Evolutionary conservation across 371 early-diverging fungal genomes (phyloP), one percentile per base, ranked within the genome.

Genomic region (Mucor irregularis): DNA sequence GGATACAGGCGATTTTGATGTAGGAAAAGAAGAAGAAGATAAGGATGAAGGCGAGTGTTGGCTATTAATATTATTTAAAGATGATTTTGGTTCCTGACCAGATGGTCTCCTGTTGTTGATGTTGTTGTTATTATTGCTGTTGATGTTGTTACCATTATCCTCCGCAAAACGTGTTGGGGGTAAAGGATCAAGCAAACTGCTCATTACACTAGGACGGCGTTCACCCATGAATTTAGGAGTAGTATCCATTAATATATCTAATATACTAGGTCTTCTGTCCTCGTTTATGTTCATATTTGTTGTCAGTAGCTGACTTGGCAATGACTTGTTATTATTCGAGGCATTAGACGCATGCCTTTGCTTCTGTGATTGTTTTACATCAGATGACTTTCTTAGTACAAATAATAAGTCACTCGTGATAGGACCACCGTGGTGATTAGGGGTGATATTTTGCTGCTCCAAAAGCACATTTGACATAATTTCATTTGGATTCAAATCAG

Each of bases 161-260:
- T 59, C 60, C 49, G 60, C 40, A 37, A 57, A 50, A 51, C 56
- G 62, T 56, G 62, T 25, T 50, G 46, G 37, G 31, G 58, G 29
- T 17, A 37, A 33, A 34, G 49, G 28, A 43, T 45, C 55, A 21
- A 54, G 28, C 29, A 54, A 35, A 26, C 21, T 48, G 28, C 49
- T 49, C 42, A 55, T 55, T 19, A 31, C 55, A 50, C 56, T 61
- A 17, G 61, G 61, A 38, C 56, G 49, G 22, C 62, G 43, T 30
- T 61, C 55, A 11, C 42, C 55, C 40, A 58, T 42, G 28, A 40
- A 24, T 25, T 62, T 58, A 24, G 76, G 64, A 43, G 55, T 46
- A 22, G 37, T 55, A 42, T 73, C 77, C 77, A 77, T 73, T 22
- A 77, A 38, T 42, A 77, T 73, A 53, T 77, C 77, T 8, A 77